Base-by-base conservation (phyloP, 208 protist species). In the Zelonia costaricensis region DNA sequence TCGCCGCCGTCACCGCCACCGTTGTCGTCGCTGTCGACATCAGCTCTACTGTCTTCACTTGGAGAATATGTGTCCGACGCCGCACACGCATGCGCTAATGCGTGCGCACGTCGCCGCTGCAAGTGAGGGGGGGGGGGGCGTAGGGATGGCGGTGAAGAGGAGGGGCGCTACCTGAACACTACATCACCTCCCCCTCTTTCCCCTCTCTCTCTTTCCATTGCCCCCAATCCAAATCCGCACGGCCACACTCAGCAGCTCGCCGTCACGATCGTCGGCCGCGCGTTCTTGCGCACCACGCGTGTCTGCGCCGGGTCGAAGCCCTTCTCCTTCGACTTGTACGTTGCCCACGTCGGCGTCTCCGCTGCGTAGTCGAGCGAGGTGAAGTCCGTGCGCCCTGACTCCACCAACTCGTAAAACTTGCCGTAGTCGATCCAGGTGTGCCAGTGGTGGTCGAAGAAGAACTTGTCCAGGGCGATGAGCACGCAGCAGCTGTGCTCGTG, bases 401-500 rank as follows among this genome's bases (percentile, higher is more conserved):
- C 69, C 2, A 84, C 69, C 13, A 97, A 69, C 33, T 69, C 23
- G 39, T 78, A 82, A 57, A 97, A 97, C 62, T 81, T 84, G 9
- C 88, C 79, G 60, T 93, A 95, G 74, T 97, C 80, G 60, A 97
- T 95, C 90, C 92, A 97, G 16, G 92, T 97, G 73, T 97, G 81
- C 89, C 89, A 95, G 25, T 67, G 70, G 0, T 64, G 55, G 53
- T 94, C 57, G 33, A 86, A 74, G 53, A 78, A 86, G 68, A 97
- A 97, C 48, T 91, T 86, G 43, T 93, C 81, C 0, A 87, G 68
- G 0, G 92, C 87, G 66, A 97, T 93, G 27, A 97, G 82, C 33
- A 94, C 84, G 63, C 92, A 97, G 78, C 92, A 95, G 64, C 84
- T 93, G 78, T 97, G 92, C 68, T 97, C 92, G 68, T 97, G 92